Conservation (phyloP, 2,329 filamentous ascomycete species). For the Eutypa lata region DNA sequence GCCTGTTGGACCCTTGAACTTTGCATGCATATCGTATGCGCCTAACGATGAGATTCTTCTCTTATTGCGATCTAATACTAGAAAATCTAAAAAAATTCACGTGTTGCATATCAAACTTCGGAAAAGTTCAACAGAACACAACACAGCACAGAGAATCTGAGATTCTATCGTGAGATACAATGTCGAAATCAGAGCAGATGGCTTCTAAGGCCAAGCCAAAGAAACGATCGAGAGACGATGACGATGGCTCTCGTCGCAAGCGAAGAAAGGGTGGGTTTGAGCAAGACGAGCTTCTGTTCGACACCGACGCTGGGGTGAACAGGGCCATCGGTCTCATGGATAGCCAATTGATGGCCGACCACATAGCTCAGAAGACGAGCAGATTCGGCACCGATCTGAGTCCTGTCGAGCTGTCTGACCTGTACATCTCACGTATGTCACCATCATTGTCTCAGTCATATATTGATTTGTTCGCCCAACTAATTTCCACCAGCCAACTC, state of each 20-base stretch:
- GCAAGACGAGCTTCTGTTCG: conserved; percentile 53
- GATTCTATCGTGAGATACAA: conserved; percentile 3
- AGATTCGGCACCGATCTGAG: conserved; percentile 80
- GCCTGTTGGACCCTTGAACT: too few relatives aligned
- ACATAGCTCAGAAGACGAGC: conserved; percentile 75
- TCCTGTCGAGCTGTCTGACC: conserved; percentile 77
- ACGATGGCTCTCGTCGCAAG: conserved; percentile 41
- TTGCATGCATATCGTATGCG: neutral
- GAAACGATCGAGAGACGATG: conserved; percentile 55
- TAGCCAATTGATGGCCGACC: conserved; percentile 76
- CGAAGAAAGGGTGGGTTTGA: conserved; percentile 55
- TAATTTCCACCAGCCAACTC: conserved; percentile 54
- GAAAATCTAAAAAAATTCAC: neutral
- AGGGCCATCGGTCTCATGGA: conserved; percentile 80
- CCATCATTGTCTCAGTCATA: conserved; percentile 7
- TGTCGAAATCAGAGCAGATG: conserved; percentile 13
- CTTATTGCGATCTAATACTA: neutral
- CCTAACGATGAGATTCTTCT: neutral
- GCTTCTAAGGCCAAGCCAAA: conserved; percentile 34
- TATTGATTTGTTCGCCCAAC: conserved; percentile 1
- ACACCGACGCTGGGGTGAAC: conserved; percentile 74
- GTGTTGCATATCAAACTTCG: too few relatives aligned
- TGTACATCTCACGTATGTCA: conserved; percentile 69
- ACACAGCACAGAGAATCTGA: too few relatives aligned
- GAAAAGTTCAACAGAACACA: too few relatives aligned